Evolutionary conservation across 768 basidiomycete genomes (phyloP).

Genomic region (Antrodiella citrinella): DNA sequence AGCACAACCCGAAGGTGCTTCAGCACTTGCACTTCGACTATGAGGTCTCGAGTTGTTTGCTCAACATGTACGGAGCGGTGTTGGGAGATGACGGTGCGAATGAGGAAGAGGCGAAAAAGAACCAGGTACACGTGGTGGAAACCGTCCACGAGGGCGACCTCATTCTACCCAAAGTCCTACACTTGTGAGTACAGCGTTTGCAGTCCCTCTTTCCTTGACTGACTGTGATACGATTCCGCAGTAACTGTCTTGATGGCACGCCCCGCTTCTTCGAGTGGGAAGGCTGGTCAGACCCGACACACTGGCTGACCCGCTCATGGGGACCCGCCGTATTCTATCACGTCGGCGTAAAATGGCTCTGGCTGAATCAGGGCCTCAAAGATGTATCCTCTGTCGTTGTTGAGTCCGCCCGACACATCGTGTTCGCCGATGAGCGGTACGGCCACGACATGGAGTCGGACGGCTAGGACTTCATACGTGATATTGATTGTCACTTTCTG

Average conservation of each 20-base stretch:
- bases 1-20: slow-evolving; percentile 32
- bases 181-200: slow-evolving; percentile 32
- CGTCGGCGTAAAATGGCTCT: slow-evolving; percentile 42
- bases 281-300: slow-evolving; percentile 36
- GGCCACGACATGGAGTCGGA: neutral
- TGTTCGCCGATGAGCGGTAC: slow-evolving; percentile 32
- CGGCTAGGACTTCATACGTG: neutral
- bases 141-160: slow-evolving; percentile 36
- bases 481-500: neutral
- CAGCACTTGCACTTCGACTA: slow-evolving; percentile 37
- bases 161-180: slow-evolving; percentile 38
- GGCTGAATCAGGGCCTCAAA: slow-evolving; percentile 29
- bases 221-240: slow-evolving; percentile 11
- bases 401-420: slow-evolving; percentile 25
- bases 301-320: slow-evolving; percentile 34
- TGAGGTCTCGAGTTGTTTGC: slow-evolving; percentile 40
- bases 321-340: slow-evolving; percentile 37
- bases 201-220: neutral
- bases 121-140: slow-evolving; percentile 15
- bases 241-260: slow-evolving; percentile 37
- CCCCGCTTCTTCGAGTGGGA: slow-evolving; percentile 36
- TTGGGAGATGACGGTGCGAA: slow-evolving; percentile 33
- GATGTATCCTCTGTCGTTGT: slow-evolving; percentile 23
- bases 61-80: slow-evolving; percentile 37
- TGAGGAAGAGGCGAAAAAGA: slow-evolving; percentile 28